Conservation (phyloP, 495 filamentous ascomycete species). For the Podospora anserina region DNA sequence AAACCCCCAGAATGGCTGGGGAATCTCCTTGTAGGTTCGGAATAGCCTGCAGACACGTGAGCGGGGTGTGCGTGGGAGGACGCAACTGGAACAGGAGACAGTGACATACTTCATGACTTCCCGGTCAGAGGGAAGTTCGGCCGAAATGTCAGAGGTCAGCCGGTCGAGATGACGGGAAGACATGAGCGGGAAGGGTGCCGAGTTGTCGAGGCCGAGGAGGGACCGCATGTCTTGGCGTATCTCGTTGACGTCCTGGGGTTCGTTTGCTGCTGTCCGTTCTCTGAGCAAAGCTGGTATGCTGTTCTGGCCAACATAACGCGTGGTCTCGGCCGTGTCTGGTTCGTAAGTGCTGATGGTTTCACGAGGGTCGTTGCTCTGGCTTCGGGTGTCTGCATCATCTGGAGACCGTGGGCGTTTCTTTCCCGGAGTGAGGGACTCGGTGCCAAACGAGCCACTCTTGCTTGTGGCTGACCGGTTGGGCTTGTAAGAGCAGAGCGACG, state of each 20-base stretch:
- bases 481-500: conserved; percentile 69
- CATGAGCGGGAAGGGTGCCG: conserved; percentile 82
- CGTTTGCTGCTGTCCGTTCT: conserved; percentile 51
- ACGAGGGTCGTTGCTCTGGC: conserved; percentile 41
- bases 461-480: conserved; percentile 59
- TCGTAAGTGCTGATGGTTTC: conserved; percentile 44
- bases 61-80: conserved; percentile 4
- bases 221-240: conserved; percentile 67
- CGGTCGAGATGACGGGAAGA: conserved; percentile 66
- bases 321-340: conserved; percentile 59
- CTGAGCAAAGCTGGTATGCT: conserved; percentile 65
- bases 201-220: conserved; percentile 77
- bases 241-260: conserved; percentile 46
- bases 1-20: conserved; percentile 76
- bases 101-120: conserved; percentile 52
- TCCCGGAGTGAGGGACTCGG: conserved; percentile 27
- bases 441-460: conserved; percentile 33
- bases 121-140: conserved; percentile 61
- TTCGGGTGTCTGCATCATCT: conserved; percentile 35
- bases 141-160: conserved; percentile 67
- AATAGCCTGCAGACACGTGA: conserved; percentile 54
- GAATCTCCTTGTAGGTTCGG: conserved; percentile 69
- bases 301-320: conserved; percentile 64
- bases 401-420: conserved; percentile 50
- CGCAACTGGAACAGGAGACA: neutral